Evolutionary conservation across 139 green algal genomes (phyloP), one percentile per base, ranked within the genome.

Genomic region (Pycnococcus provasolii): DNA sequence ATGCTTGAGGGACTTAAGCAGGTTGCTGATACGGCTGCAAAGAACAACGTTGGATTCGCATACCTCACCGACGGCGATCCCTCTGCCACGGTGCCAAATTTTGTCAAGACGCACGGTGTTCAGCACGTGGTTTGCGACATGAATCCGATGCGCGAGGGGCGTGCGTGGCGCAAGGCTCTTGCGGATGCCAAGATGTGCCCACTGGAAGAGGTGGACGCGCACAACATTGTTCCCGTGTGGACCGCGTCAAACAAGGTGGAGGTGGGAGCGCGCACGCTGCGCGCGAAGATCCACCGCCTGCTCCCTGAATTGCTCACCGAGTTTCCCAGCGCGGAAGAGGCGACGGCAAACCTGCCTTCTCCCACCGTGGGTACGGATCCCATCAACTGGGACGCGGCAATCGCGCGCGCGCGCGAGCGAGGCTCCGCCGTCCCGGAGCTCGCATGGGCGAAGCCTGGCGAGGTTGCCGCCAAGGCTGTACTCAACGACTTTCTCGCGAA

Each of bases 201-300:
- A 53, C 50, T 77, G 37, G 7, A 42, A 3, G 60, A 97, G 76
- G 92, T 98, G 67, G 92, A 98, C 58, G 88, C 92, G 0, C 92
- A 98, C 87, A 97, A 96, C 70, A 76, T 96, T 7, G 87, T 98
- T 41, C 92, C 92, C 0, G 78, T 87, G 26, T 97, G 91, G 91
- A 77, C 82, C 57, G 86, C 88, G 43, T 86, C 72, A 55, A 80
- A 95, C 66, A 97, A 97, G 78, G 75, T 85, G 0, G 90, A 96
- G 80, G 61, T 75, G 15, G 88, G 73, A 0, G 91, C 91, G 1
- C 81, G 91, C 60, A 97, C 91, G 50, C 92, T 97, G 54, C 80
- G 91, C 13, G 59, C 57, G 44, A 95, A 95, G 77, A 94, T 98
- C 62, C 83, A 93, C 62, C 76, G 76, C 51, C 68, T 86, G 55